Percentiles rank a stretch among this genome's conserved stretches.
These are phyloP conservation scores for Polychytrium aggregatum DNA, from an alignment of 192 early-diverging fungal species.

Conservation along the genomic window DNA sequence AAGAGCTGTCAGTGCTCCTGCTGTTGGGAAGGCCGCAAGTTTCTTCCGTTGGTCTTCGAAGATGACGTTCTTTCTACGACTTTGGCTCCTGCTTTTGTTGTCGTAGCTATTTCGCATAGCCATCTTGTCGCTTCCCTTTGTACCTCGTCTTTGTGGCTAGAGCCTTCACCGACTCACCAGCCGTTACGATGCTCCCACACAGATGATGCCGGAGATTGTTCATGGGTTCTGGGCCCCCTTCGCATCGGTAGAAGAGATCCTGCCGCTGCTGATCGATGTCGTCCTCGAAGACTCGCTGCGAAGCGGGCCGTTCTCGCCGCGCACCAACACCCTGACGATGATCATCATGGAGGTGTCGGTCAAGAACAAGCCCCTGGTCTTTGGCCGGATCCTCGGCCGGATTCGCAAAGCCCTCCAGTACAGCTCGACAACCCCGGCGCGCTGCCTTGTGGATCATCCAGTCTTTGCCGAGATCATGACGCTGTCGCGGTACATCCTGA, in stretches of 20 bases:
- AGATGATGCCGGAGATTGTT: no score
- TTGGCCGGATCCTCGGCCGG: constrained; percentile 68
- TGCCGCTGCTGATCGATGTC: constrained; percentile 68
- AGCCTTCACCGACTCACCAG: no score
- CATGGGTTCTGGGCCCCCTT: constrained; percentile 76
- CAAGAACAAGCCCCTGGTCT: constrained; percentile 25
- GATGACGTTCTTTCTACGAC: no score
- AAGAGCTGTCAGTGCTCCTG: no score
- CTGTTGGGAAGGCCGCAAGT: no score
- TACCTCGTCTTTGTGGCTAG: no score
- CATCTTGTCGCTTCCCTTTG: no score
- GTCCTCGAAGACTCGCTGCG: constrained; percentile 74
- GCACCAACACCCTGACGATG: no score
- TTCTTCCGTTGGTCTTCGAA: no score
- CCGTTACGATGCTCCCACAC: no score
- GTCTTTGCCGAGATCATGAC: constrained; percentile 90
- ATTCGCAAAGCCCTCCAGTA: constrained; percentile 71
- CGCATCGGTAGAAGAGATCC: constrained; percentile 66
- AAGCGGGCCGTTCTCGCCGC: constrained; percentile 62
- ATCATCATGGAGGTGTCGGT: constrained; percentile 8
- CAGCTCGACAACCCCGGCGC: constrained; percentile 62
- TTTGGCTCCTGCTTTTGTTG: no score
- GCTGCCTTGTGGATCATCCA: constrained; percentile 66
- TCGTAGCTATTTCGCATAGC: no score
- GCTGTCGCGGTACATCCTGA: constrained; percentile 75